Evolutionary conservation across 2,329 filamentous ascomycete genomes (phyloP).

Genomic region (Aspergillus puulaauensis): DNA sequence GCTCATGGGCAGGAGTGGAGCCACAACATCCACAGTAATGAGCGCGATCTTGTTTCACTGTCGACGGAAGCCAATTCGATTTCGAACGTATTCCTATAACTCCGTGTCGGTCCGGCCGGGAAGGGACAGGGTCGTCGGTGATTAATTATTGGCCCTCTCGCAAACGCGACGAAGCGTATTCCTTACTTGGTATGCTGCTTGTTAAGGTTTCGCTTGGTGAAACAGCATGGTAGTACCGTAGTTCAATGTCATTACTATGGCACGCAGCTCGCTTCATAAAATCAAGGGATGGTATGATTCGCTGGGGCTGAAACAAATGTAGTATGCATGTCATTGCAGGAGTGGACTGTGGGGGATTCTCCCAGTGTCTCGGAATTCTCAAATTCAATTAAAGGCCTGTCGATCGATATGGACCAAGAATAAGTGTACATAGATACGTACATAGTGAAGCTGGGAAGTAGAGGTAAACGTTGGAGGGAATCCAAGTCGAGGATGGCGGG

Average conservation of each 20-base stretch:
- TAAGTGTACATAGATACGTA: no score
- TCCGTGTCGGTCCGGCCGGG: no score
- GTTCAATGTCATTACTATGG: no score
- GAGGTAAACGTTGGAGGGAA: not conserved
- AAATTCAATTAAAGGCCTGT: not conserved
- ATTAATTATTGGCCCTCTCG: no score
- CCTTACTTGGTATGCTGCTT: not conserved
- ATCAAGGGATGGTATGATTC: not conserved
- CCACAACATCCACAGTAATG: not conserved
- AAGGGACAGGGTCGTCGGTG: no score
- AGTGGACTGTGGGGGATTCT: not conserved
- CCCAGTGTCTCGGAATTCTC: not conserved
- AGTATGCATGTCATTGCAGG: not conserved
- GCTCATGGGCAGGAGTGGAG: not conserved
- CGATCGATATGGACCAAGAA: not conserved
- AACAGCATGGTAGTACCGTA: not conserved
- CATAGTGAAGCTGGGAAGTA: no score
- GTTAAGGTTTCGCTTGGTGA: not conserved
- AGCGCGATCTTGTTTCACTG: not conserved
- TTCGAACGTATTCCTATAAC: no score
- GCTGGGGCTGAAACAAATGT: not conserved
- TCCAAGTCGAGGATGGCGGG: not conserved
- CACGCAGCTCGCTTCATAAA: no score
- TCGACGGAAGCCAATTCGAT: not conserved
- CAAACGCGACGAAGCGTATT: not conserved